Conservation (phyloP, 371 early-diverging fungal genomes). For the Nematocida major region DNA sequence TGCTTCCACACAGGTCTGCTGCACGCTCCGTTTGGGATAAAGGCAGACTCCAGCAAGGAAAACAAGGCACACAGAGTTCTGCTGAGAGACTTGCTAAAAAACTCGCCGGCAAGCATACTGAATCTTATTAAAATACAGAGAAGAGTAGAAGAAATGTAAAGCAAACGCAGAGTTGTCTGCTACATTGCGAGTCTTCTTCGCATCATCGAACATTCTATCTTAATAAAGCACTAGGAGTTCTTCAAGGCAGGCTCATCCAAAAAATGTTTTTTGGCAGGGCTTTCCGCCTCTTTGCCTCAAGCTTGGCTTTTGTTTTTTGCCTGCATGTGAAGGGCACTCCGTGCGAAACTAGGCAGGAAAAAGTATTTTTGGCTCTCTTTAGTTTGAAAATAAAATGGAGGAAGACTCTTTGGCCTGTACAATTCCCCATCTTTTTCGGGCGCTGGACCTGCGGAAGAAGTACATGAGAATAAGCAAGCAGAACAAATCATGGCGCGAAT, state of each 20-base stretch:
- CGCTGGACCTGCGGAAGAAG: conserved; percentile 51
- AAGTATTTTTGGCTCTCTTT: too few species aligned
- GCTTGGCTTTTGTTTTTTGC: too few species aligned
- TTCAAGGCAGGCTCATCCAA: too few species aligned
- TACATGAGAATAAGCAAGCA: conserved; percentile 50
- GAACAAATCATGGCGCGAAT: conserved; percentile 34
- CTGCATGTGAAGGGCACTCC: too few species aligned
- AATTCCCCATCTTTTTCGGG: conserved; percentile 21
- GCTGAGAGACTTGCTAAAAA: conserved; percentile 25
- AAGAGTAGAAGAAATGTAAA: background rate
- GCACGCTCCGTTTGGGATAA: background rate
- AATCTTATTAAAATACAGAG: conserved; percentile 42
- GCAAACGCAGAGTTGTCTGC: too few species aligned
- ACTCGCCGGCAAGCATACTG: conserved; percentile 38
- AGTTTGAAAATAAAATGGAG: conserved; percentile 2
- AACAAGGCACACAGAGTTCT: background rate
- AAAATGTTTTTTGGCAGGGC: too few species aligned
- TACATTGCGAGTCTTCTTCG: too few species aligned
- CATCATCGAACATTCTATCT: too few species aligned
- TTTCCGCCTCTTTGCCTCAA: too few species aligned
- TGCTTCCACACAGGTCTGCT: background rate
- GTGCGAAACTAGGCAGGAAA: too few species aligned
- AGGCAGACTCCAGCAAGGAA: background rate
- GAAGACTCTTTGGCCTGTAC: background rate
- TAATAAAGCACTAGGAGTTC: too few species aligned